These are phyloP conservation scores for Melanogaster broomeanus DNA, from an alignment of 768 basidiomycete species.

Conservation along the genomic window DNA sequence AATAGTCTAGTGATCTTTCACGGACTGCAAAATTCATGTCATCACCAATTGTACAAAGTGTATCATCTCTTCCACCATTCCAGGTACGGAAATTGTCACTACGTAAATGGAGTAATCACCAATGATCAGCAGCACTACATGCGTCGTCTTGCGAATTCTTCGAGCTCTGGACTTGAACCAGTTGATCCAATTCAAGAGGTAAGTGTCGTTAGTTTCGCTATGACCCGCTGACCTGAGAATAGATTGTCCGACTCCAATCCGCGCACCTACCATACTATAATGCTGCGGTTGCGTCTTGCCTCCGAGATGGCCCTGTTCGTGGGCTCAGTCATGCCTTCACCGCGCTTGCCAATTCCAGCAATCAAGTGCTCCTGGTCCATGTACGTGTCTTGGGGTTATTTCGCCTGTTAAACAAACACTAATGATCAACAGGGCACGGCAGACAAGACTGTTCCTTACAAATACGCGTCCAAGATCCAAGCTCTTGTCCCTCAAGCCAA, in stretches of 20 bases:
- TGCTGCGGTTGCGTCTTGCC: constrained; percentile 71
- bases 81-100: constrained; percentile 42
- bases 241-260: constrained; percentile 78
- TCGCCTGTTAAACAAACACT: not conserved
- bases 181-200: constrained; percentile 47
- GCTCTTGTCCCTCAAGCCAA: constrained; percentile 29
- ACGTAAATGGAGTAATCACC: not conserved
- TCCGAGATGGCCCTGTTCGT: constrained; percentile 72
- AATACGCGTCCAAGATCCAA: constrained; percentile 32
- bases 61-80: constrained; percentile 63
- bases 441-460: constrained; percentile 35
- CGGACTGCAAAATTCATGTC: constrained; percentile 79
- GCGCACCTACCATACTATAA: constrained; percentile 77
- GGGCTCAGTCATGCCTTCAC: constrained; percentile 58
- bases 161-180: constrained; percentile 17
- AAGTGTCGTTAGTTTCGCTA: not conserved
- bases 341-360: constrained; percentile 46
- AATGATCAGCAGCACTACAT: constrained; percentile 45
- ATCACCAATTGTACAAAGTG: constrained; percentile 67
- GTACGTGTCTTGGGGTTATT: constrained; percentile 34
- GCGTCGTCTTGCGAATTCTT: constrained; percentile 47
- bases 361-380: constrained; percentile 64
- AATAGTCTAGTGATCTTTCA: constrained; percentile 63
- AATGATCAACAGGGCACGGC: constrained; percentile 29
- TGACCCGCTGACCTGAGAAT: not conserved